Base-by-base conservation (phyloP, 2,329 filamentous ascomycete species). In the Calonectria multiphialidica region DNA sequence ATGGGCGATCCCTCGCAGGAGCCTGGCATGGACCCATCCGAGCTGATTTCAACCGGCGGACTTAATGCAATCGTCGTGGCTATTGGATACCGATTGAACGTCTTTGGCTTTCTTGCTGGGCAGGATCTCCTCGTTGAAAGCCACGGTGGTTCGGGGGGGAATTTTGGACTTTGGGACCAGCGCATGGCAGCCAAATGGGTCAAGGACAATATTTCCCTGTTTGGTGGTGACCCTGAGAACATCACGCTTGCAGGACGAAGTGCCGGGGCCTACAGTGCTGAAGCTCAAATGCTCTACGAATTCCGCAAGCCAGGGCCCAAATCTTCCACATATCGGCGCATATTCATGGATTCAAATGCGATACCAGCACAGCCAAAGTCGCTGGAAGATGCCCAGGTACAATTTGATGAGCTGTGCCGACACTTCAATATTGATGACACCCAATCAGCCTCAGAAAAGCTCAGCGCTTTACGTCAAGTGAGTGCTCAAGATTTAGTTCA, bases 131-230 rank as follows among this genome's bases (percentile, higher is more conserved):
- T 79, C 1, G 57, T 66, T 0, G 80, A 82, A 9, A 80, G 78
- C 37, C 50, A 35, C 25, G 76, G 49, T 23, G 67, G 50, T 16
- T 75, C 77, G 79, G 74, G 35, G 7, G 74, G 84, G 1, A 87
- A 87, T 70, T 84, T 82, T 71, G 86, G 86, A 1, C 79, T 87
- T 0, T 85, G 83, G 76, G 89, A 90, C 72, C 88, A 90, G 73
- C 80, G 85, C 2, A 79, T 86, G 15, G 88, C 88, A 0, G 78
- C 89, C 10, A 82, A 88, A 76, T 90, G 89, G 88, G 84, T 88
- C 0, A 82, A 87, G 40, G 78, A 84, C 7, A 85, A 89, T 71
- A 87, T 90, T 59, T 74, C 78, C 4, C 68, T 78, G 23, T 88
- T 89, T 68, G 84, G 84, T 10, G 88, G 88, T 3, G 84, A 89